Evolutionary conservation across 495 filamentous ascomycete species (phyloP).

Genomic region (Acidomyces sp.): DNA sequence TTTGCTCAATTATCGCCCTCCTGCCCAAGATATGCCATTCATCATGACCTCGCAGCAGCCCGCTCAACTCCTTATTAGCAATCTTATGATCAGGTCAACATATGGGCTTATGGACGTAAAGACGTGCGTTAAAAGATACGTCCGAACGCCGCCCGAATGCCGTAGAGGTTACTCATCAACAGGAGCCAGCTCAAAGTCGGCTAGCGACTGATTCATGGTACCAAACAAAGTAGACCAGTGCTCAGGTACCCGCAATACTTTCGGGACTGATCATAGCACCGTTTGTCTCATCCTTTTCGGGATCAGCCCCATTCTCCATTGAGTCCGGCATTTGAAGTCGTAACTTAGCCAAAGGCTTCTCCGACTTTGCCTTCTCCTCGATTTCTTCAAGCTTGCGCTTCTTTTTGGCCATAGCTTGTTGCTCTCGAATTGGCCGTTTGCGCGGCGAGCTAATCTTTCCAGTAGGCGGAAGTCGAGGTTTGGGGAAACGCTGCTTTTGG

Average conservation of each 20-base stretch:
- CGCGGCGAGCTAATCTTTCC: conserved; percentile 87
- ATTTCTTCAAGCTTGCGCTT: conserved; percentile 37
- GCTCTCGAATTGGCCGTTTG: conserved; percentile 71
- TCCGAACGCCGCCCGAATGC: too few relatives aligned
- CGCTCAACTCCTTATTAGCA: too few relatives aligned
- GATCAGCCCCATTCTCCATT: conserved; percentile 22
- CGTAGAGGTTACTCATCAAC: too few relatives aligned
- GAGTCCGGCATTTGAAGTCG: conserved; percentile 26
- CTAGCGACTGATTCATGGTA: too few relatives aligned
- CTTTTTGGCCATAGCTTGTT: conserved; percentile 59
- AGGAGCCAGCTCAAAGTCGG: too few relatives aligned
- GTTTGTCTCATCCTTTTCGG: conserved; percentile 24
- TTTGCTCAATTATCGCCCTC: too few relatives aligned
- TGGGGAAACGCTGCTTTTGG: conserved; percentile 77
- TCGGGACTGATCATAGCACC: conserved; percentile 30
- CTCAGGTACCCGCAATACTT: conserved; percentile 21
- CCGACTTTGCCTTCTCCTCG: conserved; percentile 13
- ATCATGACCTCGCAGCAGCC: too few relatives aligned
- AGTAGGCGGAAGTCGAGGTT: conserved; percentile 82
- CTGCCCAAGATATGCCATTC: too few relatives aligned
- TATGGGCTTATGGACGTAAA: too few relatives aligned
- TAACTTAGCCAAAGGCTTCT: conserved; percentile 25
- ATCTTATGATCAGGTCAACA: too few relatives aligned
- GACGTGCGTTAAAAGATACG: too few relatives aligned
- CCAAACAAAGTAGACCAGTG: too few relatives aligned